A percentile compares a stretch with the other conserved stretches of the same genome.
These are phyloP conservation scores for Berberis thunbergii DNA, from an alignment of 164 flowering plant genomes.

Conservation along the genomic window DNA sequence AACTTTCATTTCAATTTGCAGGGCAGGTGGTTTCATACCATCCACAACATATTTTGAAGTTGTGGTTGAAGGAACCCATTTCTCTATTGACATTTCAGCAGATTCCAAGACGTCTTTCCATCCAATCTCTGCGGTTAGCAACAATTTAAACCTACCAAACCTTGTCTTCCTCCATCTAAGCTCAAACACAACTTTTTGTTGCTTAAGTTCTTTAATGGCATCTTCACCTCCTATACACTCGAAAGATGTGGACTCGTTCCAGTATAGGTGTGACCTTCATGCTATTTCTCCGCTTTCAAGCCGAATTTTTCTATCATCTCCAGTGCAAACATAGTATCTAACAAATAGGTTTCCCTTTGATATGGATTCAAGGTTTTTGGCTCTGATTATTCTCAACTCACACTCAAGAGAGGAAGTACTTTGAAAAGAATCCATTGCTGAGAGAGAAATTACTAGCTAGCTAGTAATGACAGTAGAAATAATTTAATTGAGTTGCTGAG, in stretches of 20 bases:
- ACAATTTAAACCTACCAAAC: slow-evolving; percentile 28
- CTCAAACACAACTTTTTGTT: slow-evolving; percentile 47
- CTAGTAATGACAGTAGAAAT: no score
- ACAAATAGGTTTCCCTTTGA: slow-evolving; percentile 7
- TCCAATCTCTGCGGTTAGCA: slow-evolving; percentile 33
- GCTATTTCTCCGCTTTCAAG: slow-evolving; percentile 39
- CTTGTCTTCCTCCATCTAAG: slow-evolving; percentile 38
- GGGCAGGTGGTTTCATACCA: no score
- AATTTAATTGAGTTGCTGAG: no score
- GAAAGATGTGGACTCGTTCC: slow-evolving; percentile 48
- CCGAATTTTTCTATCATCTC: slow-evolving; percentile 29
- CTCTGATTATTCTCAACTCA: slow-evolving; percentile 9
- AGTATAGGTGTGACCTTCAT: slow-evolving; percentile 19
- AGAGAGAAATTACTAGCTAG: no score
- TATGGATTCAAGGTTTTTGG: slow-evolving; percentile 4
- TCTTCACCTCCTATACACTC: slow-evolving; percentile 37
- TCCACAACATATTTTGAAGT: no score
- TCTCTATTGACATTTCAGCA: no score
- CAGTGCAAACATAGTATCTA: slow-evolving; percentile 36
- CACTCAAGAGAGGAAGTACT: slow-evolving; percentile 4
- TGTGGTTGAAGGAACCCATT: no score
- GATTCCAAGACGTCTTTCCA: no score
- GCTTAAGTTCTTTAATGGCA: slow-evolving; percentile 23
- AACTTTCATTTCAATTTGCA: no score
- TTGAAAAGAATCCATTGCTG: slow-evolving; percentile 10